Percentiles rank a stretch among this genome's conserved stretches.
Evolutionary conservation across 2,329 filamentous ascomycete genomes (phyloP).

Genomic region (Herpotrichia juniperi): DNA sequence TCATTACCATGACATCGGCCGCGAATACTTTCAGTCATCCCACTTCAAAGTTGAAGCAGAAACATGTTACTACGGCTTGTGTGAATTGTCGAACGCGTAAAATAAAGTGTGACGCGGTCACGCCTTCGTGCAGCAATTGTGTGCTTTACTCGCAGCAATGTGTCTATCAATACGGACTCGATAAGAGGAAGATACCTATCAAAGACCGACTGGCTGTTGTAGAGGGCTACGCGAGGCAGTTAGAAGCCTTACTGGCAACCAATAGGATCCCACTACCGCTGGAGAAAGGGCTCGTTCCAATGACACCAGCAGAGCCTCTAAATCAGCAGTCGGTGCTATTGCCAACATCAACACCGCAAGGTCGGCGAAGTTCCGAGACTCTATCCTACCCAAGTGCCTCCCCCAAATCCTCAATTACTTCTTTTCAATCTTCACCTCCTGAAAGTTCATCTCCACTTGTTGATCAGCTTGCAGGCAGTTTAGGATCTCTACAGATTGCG

Average conservation of each 20-base stretch:
- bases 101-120: neutral
- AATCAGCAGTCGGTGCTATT: too few species aligned
- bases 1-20: too few species aligned
- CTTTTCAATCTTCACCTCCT: neutral
- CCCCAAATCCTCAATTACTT: neutral
- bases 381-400: too few species aligned
- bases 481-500: slow-evolving; percentile 1
- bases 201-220: neutral
- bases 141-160: neutral
- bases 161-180: slow-evolving; percentile 1
- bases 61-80: slow-evolving; percentile 1
- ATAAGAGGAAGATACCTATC: slow-evolving; percentile 1
- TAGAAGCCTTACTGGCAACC: neutral
- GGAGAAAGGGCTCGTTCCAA: neutral
- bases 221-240: neutral
- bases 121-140: slow-evolving; percentile 1
- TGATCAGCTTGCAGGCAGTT: neutral
- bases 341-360: too few species aligned
- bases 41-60: neutral
- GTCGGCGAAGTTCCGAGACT: too few species aligned
- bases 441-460: neutral
- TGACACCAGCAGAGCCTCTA: neutral
- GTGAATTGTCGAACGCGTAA: slow-evolving; percentile 1
- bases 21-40: neutral
- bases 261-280: neutral